Conservation (phyloP, 192 early-diverging fungal genomes). For the Mortierella claussenii region DNA sequence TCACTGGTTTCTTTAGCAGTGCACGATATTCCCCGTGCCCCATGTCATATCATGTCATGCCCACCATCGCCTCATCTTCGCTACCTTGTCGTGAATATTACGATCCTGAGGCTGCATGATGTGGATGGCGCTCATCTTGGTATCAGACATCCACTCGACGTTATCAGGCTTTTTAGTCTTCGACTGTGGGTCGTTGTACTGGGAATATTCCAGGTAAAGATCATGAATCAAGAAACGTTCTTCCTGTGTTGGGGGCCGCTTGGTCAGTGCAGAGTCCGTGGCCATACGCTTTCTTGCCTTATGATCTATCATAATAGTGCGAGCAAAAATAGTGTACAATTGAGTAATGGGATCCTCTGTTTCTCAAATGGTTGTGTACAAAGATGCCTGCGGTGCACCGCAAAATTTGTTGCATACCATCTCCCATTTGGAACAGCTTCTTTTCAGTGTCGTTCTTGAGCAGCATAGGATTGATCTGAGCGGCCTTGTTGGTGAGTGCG, state of each 20-base stretch:
- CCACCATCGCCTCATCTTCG: too few relatives aligned
- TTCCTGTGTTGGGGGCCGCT: slow-evolving; percentile 81
- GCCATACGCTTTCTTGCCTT: slow-evolving; percentile 63
- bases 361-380: background rate
- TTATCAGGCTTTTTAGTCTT: slow-evolving; percentile 56
- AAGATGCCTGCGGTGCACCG: too few relatives aligned
- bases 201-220: slow-evolving; percentile 75
- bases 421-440: slow-evolving; percentile 73
- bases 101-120: slow-evolving; percentile 81
- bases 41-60: too few relatives aligned
- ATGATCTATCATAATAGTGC: too few relatives aligned
- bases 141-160: slow-evolving; percentile 81
- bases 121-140: slow-evolving; percentile 73
- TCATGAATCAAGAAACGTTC: slow-evolving; percentile 84
- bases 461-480: slow-evolving; percentile 77
- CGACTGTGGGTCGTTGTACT: slow-evolving; percentile 60
- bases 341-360: background rate
- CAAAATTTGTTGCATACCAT: slow-evolving; percentile 59
- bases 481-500: slow-evolving; percentile 73
- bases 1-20: too few relatives aligned
- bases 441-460: slow-evolving; percentile 83
- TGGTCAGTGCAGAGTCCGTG: slow-evolving; percentile 61
- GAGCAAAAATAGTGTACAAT: too few relatives aligned
- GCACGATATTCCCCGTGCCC: too few relatives aligned
- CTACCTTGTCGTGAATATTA: slow-evolving; percentile 50